phyloP scores from a whole-genome alignment of 2,329 filamentous ascomycete genomes.

The Phoma sp. region DNA sequence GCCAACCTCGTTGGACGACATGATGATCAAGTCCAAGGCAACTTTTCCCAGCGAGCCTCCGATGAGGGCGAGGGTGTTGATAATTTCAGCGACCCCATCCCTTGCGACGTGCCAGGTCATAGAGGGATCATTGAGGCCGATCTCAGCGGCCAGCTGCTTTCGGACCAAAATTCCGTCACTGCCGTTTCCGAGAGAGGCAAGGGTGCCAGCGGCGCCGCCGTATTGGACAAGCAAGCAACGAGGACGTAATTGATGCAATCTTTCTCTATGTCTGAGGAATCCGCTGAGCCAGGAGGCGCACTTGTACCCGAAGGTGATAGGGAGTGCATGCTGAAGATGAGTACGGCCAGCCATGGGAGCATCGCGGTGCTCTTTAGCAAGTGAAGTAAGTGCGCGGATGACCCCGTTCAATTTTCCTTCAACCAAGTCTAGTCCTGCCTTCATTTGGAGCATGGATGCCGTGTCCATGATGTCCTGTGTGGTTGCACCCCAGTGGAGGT shows the following conservation, averaged over 20 bases:
- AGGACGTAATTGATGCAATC: conserved; percentile 56
- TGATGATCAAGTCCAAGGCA: conserved; percentile 63
- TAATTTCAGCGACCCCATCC: conserved; percentile 62
- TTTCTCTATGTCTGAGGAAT: conserved; percentile 57
- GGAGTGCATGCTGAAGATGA: conserved; percentile 65
- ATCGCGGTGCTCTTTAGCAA: conserved; percentile 58
- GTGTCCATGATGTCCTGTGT: conserved; percentile 68
- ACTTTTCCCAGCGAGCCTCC: conserved; percentile 64
- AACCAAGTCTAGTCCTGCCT: conserved; percentile 58
- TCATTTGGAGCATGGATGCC: conserved; percentile 62
- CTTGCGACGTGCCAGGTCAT: conserved; percentile 67
- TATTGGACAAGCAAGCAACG: conserved; percentile 63
- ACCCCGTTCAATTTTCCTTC: conserved; percentile 55
- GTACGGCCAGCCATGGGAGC: conserved; percentile 66
- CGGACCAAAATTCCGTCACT: conserved; percentile 60
- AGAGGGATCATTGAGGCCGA: conserved; percentile 57
- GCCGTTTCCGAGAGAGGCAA: conserved; percentile 60
- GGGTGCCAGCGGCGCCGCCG: conserved; percentile 63
- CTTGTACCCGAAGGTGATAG: conserved; percentile 66
- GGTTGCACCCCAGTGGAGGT: conserved; percentile 66
- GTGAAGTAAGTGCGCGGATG: conserved; percentile 50
- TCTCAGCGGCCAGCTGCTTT: conserved; percentile 57
- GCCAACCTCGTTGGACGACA: conserved; percentile 64
- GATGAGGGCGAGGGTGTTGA: conserved; percentile 62
- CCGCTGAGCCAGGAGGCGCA: conserved; percentile 63